phyloP scores from a whole-genome alignment of 805 yeast species.

The Wickerhamomyces strasburgensis region DNA sequence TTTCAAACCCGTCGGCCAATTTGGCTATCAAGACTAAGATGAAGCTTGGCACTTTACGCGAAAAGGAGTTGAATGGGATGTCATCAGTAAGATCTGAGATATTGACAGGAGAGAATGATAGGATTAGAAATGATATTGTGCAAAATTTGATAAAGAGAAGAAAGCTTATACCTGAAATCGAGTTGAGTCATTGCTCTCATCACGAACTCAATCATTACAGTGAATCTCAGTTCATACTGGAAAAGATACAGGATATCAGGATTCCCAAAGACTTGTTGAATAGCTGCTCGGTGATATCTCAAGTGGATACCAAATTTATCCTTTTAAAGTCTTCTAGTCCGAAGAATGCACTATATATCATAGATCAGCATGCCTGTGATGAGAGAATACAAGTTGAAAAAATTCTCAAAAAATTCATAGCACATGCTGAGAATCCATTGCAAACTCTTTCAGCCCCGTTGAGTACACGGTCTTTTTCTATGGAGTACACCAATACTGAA shows the following conservation, averaged over 20 bases:
- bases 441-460: constrained; percentile 14
- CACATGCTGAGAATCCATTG: constrained; percentile 22
- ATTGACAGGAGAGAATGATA: neutral
- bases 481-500: constrained; percentile 28
- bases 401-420: constrained; percentile 35
- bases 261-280: constrained; percentile 19
- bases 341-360: constrained; percentile 30
- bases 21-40: constrained; percentile 2
- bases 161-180: constrained; percentile 2
- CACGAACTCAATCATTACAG: neutral
- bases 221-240: neutral
- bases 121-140: neutral
- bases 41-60: constrained; percentile 10
- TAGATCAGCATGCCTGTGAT: constrained; percentile 87
- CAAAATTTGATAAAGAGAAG: constrained; percentile 7
- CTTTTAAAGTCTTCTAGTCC: constrained; percentile 30
- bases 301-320: constrained; percentile 62
- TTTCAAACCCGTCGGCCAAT: neutral
- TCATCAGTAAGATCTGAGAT: neutral
- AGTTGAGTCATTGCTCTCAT: too few species aligned
- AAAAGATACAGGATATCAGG: neutral
- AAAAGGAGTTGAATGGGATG: constrained; percentile 12
- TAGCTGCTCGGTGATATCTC: constrained; percentile 40
- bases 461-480: constrained; percentile 4
- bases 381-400: constrained; percentile 64